phyloP scores from a whole-genome alignment of 1,284 basidiomycete species.

The Rhodofomes roseus region DNA sequence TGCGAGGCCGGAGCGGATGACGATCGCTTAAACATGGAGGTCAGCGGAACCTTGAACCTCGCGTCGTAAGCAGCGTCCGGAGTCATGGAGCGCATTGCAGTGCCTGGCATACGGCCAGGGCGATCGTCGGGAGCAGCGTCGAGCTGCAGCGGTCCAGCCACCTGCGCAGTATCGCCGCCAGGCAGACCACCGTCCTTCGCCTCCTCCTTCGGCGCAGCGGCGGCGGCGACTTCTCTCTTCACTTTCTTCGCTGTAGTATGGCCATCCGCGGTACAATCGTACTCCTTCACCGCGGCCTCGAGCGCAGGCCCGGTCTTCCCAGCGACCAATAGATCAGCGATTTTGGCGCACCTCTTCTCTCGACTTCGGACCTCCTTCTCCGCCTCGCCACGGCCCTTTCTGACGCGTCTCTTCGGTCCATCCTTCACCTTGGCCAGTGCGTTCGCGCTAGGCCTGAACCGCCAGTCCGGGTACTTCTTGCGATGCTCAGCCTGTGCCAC shows the following conservation, averaged over 20 bases:
- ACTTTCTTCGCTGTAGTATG: conserved; percentile 22
- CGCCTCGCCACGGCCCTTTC: conserved; percentile 36
- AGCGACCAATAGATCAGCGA: conserved; percentile 47
- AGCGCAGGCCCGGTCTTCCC: conserved; percentile 48
- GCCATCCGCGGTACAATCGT: conserved; percentile 25
- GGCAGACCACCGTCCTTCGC: background rate
- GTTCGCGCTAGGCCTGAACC: conserved; percentile 63
- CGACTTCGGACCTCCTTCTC: conserved; percentile 36
- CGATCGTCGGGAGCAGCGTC: background rate
- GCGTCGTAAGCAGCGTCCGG: conserved; percentile 27
- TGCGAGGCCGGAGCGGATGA: conserved; percentile 47
- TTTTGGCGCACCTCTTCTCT: conserved; percentile 43
- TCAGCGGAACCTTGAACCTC: conserved; percentile 46
- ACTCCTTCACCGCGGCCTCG: conserved; percentile 44
- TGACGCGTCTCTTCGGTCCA: conserved; percentile 23
- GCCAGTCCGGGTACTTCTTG: conserved; percentile 72
- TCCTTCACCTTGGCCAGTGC: conserved; percentile 48
- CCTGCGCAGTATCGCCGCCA: background rate
- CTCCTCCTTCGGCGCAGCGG: conserved; percentile 10
- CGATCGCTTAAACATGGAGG: conserved; percentile 57
- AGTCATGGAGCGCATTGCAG: conserved; percentile 24
- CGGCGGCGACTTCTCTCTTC: conserved; percentile 3
- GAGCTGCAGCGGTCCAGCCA: conserved; percentile 1
- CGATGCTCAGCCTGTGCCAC: conserved; percentile 76
- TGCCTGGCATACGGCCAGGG: background rate